Conservation (phyloP, 2,329 filamentous ascomycete species). For the Dothideomycetes sp. region DNA sequence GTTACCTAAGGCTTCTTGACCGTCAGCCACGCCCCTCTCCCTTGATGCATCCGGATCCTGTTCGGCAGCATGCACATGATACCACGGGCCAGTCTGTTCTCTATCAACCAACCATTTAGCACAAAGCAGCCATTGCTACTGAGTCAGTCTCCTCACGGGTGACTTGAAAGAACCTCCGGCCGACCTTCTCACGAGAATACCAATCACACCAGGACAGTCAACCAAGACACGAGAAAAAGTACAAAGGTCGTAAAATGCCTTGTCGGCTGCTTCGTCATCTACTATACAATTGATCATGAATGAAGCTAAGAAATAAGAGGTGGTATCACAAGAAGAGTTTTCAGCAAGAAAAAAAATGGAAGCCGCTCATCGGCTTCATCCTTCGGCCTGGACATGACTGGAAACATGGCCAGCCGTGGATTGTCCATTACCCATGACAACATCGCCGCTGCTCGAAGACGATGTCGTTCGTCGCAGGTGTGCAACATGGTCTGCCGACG, state of each 20-base stretch:
- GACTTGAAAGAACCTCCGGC: too few relatives aligned
- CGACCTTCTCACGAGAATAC: background rate
- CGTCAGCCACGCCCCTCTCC: too few relatives aligned
- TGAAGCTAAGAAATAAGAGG: constrained; percentile 5
- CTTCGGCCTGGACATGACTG: constrained; percentile 4
- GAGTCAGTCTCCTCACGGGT: too few relatives aligned
- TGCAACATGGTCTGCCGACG: constrained; percentile 7
- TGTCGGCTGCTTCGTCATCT: constrained; percentile 93
- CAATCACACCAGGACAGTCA: constrained; percentile 2
- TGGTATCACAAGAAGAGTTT: constrained; percentile 12
- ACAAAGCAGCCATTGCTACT: too few relatives aligned
- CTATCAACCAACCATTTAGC: too few relatives aligned
- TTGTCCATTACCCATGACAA: constrained; percentile 14
- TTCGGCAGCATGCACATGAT: too few relatives aligned
- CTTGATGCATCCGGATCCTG: too few relatives aligned
- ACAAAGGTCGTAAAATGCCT: constrained; percentile 31
- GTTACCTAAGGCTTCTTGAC: too few relatives aligned
- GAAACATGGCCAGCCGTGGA: constrained; percentile 14
- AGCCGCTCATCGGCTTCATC: constrained; percentile 3
- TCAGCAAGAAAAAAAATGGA: constrained; percentile 8
- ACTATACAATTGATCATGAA: constrained; percentile 53
- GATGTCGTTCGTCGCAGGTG: constrained; percentile 3
- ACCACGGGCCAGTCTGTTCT: too few relatives aligned
- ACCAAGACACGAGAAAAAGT: background rate
- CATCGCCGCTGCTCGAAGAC: constrained; percentile 12